Base-by-base conservation (phyloP, 768 basidiomycete species). In the Lentinula sp. region DNA sequence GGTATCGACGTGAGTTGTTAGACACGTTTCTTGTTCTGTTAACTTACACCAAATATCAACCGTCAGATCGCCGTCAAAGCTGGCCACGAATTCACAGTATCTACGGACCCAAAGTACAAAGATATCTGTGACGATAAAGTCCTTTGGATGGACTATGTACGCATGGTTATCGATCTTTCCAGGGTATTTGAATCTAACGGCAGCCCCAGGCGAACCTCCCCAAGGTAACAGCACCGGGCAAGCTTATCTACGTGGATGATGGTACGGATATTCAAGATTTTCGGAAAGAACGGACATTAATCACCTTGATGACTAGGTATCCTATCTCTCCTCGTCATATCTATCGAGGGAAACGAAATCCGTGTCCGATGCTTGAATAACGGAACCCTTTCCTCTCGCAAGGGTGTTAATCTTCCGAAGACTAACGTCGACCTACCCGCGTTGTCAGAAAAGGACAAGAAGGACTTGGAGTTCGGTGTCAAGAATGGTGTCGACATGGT, bases 341-440 rank as follows among this genome's bases (percentile, higher is more conserved):
- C 91, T 64, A 85, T 98, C 68, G 94, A 96, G 62, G 88, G 91
- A 53, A 70, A 78, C 69, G 89, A 84, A 68, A 83, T 97, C 64
- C 86, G 79, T 62, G 95, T 98, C 65, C 90, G 91, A 64, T 83
- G 91, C 45, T 62, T 96, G 71, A 99, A 98, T 85, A 89, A 86
- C 69, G 97, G 95, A 59, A 88, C 80, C 43, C 88, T 99, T 67
- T 92, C 91, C 54, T 98, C 95, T 59, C 91, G 93, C 73, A 99
- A 99, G 81, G 97, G 97, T 71, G 97, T 98, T 78, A 99, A 99
- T 76, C 86, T 99, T 60, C 97, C 97, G 68, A 97, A 98, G 77
- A 98, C 97, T 64, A 83, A 88, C 11, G 97, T 99, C 68, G 97
- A 99, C 76, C 87, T 99, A 57, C 97, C 97, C 57, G 93, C 97